Percentiles rank a stretch among this genome's conserved stretches.
Conservation (phyloP, 345 rosid genomes). For the Gossypium bickii region DNA sequence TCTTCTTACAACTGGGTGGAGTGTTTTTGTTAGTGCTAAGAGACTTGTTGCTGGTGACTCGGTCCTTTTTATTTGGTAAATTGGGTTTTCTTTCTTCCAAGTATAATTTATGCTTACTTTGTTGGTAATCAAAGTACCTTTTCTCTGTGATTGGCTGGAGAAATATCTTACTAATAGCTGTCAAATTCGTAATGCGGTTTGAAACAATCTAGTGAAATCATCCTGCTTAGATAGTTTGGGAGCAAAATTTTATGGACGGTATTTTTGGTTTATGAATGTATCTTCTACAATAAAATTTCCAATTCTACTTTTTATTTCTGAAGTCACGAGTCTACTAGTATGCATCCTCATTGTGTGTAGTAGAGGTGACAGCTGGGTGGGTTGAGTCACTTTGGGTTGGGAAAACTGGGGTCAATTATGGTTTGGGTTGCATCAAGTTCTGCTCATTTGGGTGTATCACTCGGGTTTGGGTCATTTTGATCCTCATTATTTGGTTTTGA, state of each 20-base stretch:
- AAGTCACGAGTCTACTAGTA: background rate
- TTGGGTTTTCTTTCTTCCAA: background rate
- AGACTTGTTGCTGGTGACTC: slow-evolving; percentile 93
- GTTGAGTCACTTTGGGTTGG: no score
- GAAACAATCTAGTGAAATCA: background rate
- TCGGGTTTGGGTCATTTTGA: background rate
- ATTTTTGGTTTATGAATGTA: background rate
- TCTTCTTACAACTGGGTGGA: slow-evolving; percentile 97
- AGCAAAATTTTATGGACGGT: background rate
- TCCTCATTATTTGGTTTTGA: background rate
- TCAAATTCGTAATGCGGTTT: background rate
- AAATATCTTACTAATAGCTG: background rate
- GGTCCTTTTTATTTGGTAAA: slow-evolving; percentile 82
- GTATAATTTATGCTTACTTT: background rate
- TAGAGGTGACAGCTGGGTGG: background rate
- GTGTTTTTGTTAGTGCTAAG: slow-evolving; percentile 87
- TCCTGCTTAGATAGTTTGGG: background rate
- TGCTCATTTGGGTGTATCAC: background rate
- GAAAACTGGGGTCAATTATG: background rate
- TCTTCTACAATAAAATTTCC: background rate
- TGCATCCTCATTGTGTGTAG: background rate
- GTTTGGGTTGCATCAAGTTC: background rate
- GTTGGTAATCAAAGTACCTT: background rate
- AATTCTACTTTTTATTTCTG: background rate
- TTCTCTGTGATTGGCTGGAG: background rate